Conservation (phyloP, 345 rosid species). For the Euphorbia tirucalli region DNA sequence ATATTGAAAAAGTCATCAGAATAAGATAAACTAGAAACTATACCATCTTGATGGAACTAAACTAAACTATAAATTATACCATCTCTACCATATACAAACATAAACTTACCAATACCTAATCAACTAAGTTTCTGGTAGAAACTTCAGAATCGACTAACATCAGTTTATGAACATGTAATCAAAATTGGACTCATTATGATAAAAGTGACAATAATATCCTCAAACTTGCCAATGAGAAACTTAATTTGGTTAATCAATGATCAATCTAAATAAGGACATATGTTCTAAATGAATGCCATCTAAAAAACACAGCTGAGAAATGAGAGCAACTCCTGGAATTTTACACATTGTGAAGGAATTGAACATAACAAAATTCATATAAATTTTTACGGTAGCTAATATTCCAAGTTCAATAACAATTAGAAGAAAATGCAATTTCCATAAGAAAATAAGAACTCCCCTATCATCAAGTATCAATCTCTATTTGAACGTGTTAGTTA, state of each 20-base stretch:
- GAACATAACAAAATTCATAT: not conserved
- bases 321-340: not conserved
- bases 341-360: not conserved
- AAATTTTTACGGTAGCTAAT: not conserved
- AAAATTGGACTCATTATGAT: not conserved
- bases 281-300: not conserved
- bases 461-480: not conserved
- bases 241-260: not conserved
- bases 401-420: not conserved
- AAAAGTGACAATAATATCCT: not conserved
- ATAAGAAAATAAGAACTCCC: not conserved
- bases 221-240: not conserved
- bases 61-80: not conserved
- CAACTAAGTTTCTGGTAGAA: not conserved
- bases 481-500: too few species aligned
- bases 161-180: not conserved
- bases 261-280: not conserved
- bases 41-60: not conserved
- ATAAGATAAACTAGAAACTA: not conserved
- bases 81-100: not conserved
- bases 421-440: not conserved
- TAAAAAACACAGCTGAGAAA: not conserved
- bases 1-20: not conserved
- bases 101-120: too few species aligned
- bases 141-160: not conserved